Conservation (phyloP, 192 early-diverging fungal species). For the Gamsiella multidivaricata region DNA sequence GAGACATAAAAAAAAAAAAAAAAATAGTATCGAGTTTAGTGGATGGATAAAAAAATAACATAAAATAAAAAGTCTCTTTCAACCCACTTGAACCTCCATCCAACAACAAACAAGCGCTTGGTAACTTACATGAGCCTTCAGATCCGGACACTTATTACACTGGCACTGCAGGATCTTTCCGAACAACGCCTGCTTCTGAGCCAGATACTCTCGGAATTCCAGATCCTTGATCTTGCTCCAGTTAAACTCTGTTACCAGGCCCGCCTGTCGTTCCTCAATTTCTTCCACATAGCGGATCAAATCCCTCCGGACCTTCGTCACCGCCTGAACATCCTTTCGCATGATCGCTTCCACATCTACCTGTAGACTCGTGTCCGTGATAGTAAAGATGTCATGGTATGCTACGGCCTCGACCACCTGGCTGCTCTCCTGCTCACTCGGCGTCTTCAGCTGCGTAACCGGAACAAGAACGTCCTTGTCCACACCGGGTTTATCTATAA, state of each 20-base stretch:
- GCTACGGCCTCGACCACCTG: constrained; percentile 29
- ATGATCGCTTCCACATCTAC: constrained; percentile 28
- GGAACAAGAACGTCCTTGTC: constrained; percentile 36
- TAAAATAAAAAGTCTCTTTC: neutral
- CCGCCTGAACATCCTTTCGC: constrained; percentile 22
- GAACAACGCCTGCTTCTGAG: constrained; percentile 69
- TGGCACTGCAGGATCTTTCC: constrained; percentile 65
- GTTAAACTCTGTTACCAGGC: constrained; percentile 72
- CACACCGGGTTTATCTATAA: constrained; percentile 11
- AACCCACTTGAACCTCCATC: neutral
- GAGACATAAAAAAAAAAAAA: constrained; percentile 4
- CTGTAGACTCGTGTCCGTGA: constrained; percentile 18
- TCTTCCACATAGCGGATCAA: constrained; percentile 40
- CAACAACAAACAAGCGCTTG: too few relatives aligned
- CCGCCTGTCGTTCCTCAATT: constrained; percentile 21
- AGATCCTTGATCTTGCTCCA: constrained; percentile 89
- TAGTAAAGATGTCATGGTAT: constrained; percentile 37
- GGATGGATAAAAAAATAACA: neutral
- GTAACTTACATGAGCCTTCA: constrained; percentile 81
- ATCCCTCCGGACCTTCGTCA: constrained; percentile 28
- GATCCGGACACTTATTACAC: constrained; percentile 81
- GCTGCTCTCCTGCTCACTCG: constrained; percentile 28
- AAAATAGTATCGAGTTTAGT: neutral
- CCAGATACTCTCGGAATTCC: constrained; percentile 83
- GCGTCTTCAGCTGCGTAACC: constrained; percentile 21